phyloP scores from a whole-genome alignment of 2,329 filamentous ascomycete genomes.

The Fusarium kyushuense region DNA sequence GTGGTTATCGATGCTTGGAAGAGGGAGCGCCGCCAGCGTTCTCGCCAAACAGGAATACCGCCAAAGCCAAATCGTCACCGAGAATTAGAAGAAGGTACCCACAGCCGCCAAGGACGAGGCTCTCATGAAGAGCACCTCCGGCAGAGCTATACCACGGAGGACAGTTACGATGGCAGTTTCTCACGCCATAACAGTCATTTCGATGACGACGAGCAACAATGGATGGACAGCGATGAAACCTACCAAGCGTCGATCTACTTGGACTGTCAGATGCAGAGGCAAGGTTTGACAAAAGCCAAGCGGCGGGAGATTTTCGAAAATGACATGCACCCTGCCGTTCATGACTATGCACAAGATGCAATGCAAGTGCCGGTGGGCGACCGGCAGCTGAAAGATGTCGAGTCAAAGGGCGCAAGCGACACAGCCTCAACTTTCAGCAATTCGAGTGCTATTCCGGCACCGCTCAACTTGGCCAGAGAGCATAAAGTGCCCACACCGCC shows the following conservation, averaged over 20 bases:
- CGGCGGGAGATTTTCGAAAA: conserved; percentile 21
- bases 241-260: conserved; percentile 37
- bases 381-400: background rate
- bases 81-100: background rate
- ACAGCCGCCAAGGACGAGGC: background rate
- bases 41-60: background rate
- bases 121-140: background rate
- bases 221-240: conserved; percentile 5
- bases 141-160: background rate
- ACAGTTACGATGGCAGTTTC: background rate
- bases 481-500: background rate
- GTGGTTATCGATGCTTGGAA: conserved; percentile 4
- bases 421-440: conserved; percentile 17
- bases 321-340: conserved; percentile 36
- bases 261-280: conserved; percentile 15
- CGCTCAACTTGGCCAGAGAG: conserved; percentile 5
- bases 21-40: background rate
- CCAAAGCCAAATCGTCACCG: background rate
- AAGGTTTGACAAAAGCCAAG: conserved; percentile 22
- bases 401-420: background rate
- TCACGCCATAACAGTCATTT: background rate
- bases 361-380: background rate
- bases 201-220: background rate
- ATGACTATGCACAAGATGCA: conserved; percentile 29
- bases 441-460: conserved; percentile 22